Evolutionary conservation across 176 grass and related monocot genomes (phyloP).

Genomic region (Carex cristatella): DNA sequence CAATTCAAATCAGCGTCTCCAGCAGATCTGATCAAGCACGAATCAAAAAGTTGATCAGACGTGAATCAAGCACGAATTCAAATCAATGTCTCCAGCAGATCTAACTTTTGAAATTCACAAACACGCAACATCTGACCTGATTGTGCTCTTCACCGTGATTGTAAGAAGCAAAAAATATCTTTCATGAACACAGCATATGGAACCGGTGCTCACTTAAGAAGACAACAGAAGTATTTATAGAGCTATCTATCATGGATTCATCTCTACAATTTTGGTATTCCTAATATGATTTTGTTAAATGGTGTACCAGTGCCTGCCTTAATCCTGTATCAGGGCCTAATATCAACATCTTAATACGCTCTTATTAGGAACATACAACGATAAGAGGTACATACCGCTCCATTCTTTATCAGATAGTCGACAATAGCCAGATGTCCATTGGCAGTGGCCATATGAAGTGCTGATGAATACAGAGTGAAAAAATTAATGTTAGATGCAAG

Average conservation of each 20-base stretch:
- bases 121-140: not conserved
- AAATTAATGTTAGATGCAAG: constrained; percentile 1
- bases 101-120: not conserved
- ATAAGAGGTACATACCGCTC: constrained; percentile 46
- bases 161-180: not conserved
- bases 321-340: not conserved
- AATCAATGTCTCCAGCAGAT: too few species aligned
- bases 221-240: not conserved
- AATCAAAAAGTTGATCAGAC: too few species aligned
- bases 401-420: constrained; percentile 87
- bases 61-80: too few species aligned
- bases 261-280: not conserved
- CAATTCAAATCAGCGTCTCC: too few species aligned
- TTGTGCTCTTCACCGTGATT: not conserved
- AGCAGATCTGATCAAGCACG: too few species aligned
- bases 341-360: not conserved
- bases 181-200: not conserved
- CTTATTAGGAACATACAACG: not conserved
- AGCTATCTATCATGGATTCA: not conserved
- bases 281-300: not conserved
- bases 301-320: not conserved
- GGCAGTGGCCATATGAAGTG: constrained; percentile 91
- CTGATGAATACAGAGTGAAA: constrained; percentile 34
- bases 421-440: constrained; percentile 88
- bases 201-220: not conserved